phyloP scores from a whole-genome alignment of 1,284 basidiomycete genomes.

The Sanguinoderma infundibulare region DNA sequence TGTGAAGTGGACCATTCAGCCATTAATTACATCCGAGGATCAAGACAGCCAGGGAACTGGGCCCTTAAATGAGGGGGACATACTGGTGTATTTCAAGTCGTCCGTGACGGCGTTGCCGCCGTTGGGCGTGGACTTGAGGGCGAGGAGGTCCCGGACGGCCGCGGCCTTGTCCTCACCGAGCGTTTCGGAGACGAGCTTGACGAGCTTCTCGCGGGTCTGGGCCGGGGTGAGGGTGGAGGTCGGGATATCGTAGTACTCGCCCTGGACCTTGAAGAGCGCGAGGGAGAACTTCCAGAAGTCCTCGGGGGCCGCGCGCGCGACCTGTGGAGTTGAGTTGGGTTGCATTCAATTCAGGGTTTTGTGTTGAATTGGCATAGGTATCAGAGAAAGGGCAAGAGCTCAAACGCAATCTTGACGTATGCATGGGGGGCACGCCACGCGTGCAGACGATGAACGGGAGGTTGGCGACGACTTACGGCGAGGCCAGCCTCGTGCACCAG shows the following conservation, averaged over 20 bases:
- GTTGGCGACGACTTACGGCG: constrained; percentile 56
- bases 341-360: neutral
- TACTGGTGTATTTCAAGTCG: constrained; percentile 85
- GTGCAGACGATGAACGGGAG: too few relatives aligned
- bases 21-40: too few relatives aligned
- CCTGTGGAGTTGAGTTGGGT: constrained; percentile 44
- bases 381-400: too few relatives aligned
- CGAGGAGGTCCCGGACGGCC: constrained; percentile 66
- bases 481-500: constrained; percentile 83
- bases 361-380: too few relatives aligned
- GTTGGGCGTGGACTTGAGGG: constrained; percentile 68
- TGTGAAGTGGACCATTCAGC: neutral
- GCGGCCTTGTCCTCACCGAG: constrained; percentile 51
- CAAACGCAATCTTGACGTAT: too few relatives aligned
- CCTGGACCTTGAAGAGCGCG: constrained; percentile 78
- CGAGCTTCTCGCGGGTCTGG: constrained; percentile 79
- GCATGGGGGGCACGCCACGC: too few relatives aligned
- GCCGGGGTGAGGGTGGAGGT: constrained; percentile 70
- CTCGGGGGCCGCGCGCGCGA: constrained; percentile 68
- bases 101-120: constrained; percentile 80
- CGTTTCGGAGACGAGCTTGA: constrained; percentile 55
- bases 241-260: constrained; percentile 80
- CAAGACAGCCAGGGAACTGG: neutral
- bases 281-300: constrained; percentile 81
- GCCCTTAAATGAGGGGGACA: constrained; percentile 28